These are phyloP conservation scores for Elsinoe perseae DNA, from an alignment of 2,329 filamentous ascomycete species.

Conservation along the genomic window DNA sequence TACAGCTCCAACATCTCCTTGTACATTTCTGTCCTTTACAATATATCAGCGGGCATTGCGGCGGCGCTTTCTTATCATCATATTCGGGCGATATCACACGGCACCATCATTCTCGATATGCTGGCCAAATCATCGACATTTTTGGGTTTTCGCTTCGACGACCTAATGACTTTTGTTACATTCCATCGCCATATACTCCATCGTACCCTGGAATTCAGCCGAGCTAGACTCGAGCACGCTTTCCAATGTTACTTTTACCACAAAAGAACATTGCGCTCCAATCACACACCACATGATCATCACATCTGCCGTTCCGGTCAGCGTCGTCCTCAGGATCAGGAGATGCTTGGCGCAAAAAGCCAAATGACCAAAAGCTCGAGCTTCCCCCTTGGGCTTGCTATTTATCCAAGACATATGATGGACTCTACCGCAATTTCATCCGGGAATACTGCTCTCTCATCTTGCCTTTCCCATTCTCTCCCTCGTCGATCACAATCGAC, in stretches of 20 bases:
- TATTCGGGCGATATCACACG: constrained; percentile 4
- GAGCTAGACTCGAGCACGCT: neutral
- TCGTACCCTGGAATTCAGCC: neutral
- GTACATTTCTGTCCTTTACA: constrained; percentile 8
- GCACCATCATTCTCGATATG: constrained; percentile 1
- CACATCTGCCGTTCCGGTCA: neutral
- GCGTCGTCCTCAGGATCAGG: neutral
- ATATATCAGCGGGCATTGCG: constrained; percentile 7
- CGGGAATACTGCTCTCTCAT: neutral
- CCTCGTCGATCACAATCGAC: neutral
- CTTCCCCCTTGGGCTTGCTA: neutral
- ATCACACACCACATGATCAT: neutral
- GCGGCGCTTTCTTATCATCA: neutral
- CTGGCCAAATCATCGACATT: neutral
- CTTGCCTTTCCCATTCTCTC: neutral
- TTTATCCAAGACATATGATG: neutral
- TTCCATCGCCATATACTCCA: neutral
- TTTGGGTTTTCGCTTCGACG: constrained; percentile 3
- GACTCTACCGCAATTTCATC: neutral
- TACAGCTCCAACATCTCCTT: neutral
- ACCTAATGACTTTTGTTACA: constrained; percentile 4
- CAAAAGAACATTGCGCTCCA: no score
- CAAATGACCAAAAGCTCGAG: neutral
- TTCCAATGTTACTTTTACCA: neutral
- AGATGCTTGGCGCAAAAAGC: neutral